phyloP scores from a whole-genome alignment of 2,329 filamentous ascomycete species.

The Cercospora brassicicola region DNA sequence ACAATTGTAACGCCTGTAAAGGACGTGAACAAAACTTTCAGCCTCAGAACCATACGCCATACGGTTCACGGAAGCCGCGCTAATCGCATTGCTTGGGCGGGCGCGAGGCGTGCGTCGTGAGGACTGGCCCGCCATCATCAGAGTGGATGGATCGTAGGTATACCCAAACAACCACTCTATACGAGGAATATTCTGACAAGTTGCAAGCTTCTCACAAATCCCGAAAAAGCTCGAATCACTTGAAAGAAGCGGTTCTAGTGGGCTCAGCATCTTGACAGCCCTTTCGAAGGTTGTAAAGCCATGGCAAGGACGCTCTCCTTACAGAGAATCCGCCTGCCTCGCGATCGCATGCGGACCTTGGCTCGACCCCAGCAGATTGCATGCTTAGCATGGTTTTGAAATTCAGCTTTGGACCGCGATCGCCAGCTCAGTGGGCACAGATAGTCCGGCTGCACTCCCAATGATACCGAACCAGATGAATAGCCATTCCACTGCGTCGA shows the following conservation, averaged over 20 bases:
- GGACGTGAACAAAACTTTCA: not conserved
- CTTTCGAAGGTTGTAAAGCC: not conserved
- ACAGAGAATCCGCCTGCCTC: not conserved
- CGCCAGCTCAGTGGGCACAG: constrained; percentile 30
- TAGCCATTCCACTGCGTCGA: constrained; percentile 65
- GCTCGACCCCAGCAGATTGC: not conserved
- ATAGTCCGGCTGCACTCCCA: constrained; percentile 75
- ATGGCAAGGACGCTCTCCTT: not conserved
- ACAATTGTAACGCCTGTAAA: not conserved
- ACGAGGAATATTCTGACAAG: constrained; percentile 18
- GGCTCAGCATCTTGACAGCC: constrained; percentile 1
- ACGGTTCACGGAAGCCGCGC: not conserved
- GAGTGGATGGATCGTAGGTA: constrained; percentile 6
- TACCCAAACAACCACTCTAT: not conserved
- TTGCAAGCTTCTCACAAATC: constrained; percentile 20
- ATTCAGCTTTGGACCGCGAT: constrained; percentile 1
- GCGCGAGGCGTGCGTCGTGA: not conserved
- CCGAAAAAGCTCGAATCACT: not conserved
- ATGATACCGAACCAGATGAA: constrained; percentile 87
- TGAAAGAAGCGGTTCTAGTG: not conserved
- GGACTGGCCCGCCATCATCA: not conserved
- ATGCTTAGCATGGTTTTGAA: not conserved
- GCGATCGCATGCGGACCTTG: not conserved
- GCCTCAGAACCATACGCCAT: not conserved
- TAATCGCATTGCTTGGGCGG: not conserved